phyloP scores from a whole-genome alignment of 2,329 filamentous ascomycete genomes.

The Phoma sp. region DNA sequence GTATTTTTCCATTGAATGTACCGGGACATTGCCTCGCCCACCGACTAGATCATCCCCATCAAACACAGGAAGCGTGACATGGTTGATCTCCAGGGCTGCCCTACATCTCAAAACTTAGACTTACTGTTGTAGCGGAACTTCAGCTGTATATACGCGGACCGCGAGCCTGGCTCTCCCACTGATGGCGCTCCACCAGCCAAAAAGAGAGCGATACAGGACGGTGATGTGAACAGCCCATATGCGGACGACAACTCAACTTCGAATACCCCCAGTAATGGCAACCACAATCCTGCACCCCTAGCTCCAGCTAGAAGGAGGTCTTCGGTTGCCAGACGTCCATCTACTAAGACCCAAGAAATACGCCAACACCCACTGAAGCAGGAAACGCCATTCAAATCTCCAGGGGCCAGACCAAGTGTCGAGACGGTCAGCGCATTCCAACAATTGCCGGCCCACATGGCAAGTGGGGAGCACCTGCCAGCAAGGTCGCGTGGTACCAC shows the following conservation, averaged over 20 bases:
- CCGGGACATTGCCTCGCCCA: no score
- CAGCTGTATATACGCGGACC: conserved; percentile 47
- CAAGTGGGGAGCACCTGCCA: conserved; percentile 27
- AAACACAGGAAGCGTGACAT: no score
- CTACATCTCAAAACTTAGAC: conserved; percentile 1
- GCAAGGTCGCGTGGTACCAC: conserved; percentile 42
- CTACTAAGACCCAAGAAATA: conserved; percentile 10
- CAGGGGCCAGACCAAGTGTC: conserved; percentile 28
- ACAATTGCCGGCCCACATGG: conserved; percentile 28
- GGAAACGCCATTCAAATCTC: conserved; percentile 27
- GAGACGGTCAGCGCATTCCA: conserved; percentile 35
- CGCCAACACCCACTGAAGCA: conserved; percentile 21
- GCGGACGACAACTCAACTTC: conserved; percentile 27
- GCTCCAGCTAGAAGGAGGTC: conserved; percentile 23
- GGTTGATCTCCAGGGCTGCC: background rate
- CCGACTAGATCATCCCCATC: no score
- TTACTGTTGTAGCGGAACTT: conserved; percentile 47
- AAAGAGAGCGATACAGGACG: conserved; percentile 32
- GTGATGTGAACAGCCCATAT: conserved; percentile 21
- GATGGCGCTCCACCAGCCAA: conserved; percentile 49
- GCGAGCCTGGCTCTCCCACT: conserved; percentile 43
- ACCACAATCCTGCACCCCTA: conserved; percentile 27
- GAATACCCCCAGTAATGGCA: conserved; percentile 33
- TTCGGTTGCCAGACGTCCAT: conserved; percentile 20
- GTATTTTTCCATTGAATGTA: no score